Conservation (phyloP, 768 basidiomycete species). For the Hypholoma fasciculare region DNA sequence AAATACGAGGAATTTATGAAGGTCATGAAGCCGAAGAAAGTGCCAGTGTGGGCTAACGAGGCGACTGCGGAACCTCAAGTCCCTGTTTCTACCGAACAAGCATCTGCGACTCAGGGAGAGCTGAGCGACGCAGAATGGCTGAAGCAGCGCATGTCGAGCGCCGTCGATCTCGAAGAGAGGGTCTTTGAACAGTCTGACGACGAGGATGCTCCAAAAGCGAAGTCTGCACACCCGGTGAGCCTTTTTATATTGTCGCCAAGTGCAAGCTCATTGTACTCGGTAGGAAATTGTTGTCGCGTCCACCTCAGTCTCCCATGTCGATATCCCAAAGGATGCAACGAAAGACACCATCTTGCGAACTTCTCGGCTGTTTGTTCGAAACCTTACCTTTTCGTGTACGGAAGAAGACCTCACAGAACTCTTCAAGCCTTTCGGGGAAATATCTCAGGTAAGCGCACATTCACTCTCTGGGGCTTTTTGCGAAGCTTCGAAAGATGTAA, state of each 20-base stretch:
- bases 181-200: conserved; percentile 66
- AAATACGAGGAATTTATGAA: conserved; percentile 69
- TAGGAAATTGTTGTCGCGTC: conserved; percentile 1
- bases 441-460: conserved; percentile 67
- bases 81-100: conserved; percentile 8
- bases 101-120: conserved; percentile 24
- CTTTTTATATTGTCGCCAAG: neutral
- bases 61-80: conserved; percentile 15
- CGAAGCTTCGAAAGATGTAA: conserved; percentile 35
- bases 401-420: conserved; percentile 65
- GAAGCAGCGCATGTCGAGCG: conserved; percentile 57
- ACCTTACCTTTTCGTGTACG: conserved; percentile 85
- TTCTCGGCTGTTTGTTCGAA: conserved; percentile 88
- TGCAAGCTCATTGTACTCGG: too few relatives aligned
- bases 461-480: conserved; percentile 6
- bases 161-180: conserved; percentile 43
- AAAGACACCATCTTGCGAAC: conserved; percentile 68
- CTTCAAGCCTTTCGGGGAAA: conserved; percentile 68
- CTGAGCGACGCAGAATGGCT: conserved; percentile 79
- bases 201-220: conserved; percentile 30
- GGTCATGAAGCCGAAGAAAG: conserved; percentile 72
- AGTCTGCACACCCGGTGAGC: neutral
- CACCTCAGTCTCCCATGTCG: neutral
- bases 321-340: conserved; percentile 34
- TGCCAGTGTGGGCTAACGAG: conserved; percentile 68